A percentile compares a stretch with the other conserved stretches of the same genome.
Conservation (phyloP, 768 basidiomycete genomes). For the Podaxis sp. region DNA sequence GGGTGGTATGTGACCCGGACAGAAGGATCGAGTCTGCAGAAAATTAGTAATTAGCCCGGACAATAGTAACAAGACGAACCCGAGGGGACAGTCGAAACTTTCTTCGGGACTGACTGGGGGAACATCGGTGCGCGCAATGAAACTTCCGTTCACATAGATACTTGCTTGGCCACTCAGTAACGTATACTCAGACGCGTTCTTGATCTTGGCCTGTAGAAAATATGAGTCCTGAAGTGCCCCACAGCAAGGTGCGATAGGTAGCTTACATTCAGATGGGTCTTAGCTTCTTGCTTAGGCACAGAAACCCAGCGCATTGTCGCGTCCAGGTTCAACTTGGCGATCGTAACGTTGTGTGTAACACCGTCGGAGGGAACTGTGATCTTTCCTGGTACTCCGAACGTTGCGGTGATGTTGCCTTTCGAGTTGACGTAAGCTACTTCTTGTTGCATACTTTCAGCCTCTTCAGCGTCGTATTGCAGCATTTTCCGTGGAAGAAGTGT, state of each 20-base stretch:
- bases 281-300: slow-evolving; percentile 38
- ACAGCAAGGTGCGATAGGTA: not conserved
- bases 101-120: slow-evolving; percentile 42
- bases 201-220: slow-evolving; percentile 40
- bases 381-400: slow-evolving; percentile 40
- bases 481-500: not conserved
- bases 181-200: slow-evolving; percentile 54
- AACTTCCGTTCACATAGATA: slow-evolving; percentile 57
- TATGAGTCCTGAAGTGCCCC: not conserved
- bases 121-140: slow-evolving; percentile 48
- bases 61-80: slow-evolving; percentile 30
- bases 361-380: slow-evolving; percentile 43
- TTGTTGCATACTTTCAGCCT: slow-evolving; percentile 18
- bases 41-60: not conserved
- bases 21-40: slow-evolving; percentile 37
- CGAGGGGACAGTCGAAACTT: slow-evolving; percentile 45
- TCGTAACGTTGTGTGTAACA: slow-evolving; percentile 40
- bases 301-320: slow-evolving; percentile 43
- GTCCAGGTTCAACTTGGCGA: slow-evolving; percentile 35
- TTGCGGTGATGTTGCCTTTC: slow-evolving; percentile 39
- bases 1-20: slow-evolving; percentile 42
- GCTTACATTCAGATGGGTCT: slow-evolving; percentile 38
- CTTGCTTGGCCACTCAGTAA: slow-evolving; percentile 47
- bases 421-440: slow-evolving; percentile 30
- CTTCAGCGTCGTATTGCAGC: too few species aligned